Evolutionary conservation across 306 rosid species (phyloP), one percentile per base, ranked within the genome.

Genomic region (Prosopis cineraria): DNA sequence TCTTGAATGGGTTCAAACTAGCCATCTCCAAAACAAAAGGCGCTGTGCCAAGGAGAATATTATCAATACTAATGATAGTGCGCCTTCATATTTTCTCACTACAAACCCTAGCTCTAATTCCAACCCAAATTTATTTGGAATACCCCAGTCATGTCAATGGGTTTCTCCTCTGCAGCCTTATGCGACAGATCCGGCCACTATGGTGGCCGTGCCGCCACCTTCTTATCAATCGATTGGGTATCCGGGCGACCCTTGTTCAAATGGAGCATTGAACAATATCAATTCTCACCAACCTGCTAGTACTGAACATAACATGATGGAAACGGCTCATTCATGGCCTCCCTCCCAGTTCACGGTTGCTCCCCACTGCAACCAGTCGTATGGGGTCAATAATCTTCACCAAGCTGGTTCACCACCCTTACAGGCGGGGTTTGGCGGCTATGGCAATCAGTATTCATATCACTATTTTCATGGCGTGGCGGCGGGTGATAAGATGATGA

Each of bases 1-100:
- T 59, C 96, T 95, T 22, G 88, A 95, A 78, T 95, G 99, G 99
- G 99, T 95, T 79, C 93, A 93, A 81, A 93, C 88, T 0, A 95
- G 91, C 33, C 97, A 95, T 76, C 93, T 95, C 56, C 97, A 91
- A 47, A 90, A 80, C 69, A 83, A 89, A 52, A 83, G 93, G 52
- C 78, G 56, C 62, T 77, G 78, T 16, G 16, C 3, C 11, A 59
- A 78, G 65, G 89, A 78, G 27, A 33, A 8, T 17, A 27, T 25
- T 30, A 77, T 27, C 31, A 36, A 10, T 17, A 19, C 34, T 9
- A 24, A 22, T 12, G 14, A 19, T 64, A 10, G 6, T 65, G 53
- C 1, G 22, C 72, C 78, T 9, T 39, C 79, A 43, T 77, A 79
- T 69, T 52, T 64, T 22, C 53, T 36, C 37, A 37, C n/a, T n/a